Conservation (phyloP, 75 land plant genomes). For the Cupressus sempervirens region DNA sequence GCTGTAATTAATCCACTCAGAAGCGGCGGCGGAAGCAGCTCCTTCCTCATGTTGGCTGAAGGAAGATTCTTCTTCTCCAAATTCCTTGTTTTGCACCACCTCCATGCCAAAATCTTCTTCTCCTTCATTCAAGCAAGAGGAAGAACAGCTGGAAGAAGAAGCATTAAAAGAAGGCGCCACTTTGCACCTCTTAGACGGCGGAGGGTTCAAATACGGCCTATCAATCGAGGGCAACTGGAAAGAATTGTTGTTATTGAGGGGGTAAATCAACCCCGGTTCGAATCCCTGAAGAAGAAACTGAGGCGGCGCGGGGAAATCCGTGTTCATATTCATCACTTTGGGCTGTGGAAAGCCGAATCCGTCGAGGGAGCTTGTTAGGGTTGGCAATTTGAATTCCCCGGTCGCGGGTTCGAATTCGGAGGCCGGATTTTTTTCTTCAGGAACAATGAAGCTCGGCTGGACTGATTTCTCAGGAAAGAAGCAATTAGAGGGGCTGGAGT, state of each 20-base stretch:
- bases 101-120: not conserved
- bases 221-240: not conserved
- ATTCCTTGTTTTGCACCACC: not conserved
- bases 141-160: not conserved
- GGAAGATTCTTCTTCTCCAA: not conserved
- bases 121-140: not conserved
- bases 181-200: not conserved
- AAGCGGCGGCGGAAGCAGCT: not conserved
- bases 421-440: not conserved
- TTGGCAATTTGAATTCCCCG: not conserved
- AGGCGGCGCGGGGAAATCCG: not conserved
- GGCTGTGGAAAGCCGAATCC: not conserved
- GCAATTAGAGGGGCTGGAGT: not conserved
- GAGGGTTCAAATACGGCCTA: not conserved
- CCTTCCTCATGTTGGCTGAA: not conserved
- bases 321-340: not conserved
- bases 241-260: not conserved
- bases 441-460: not conserved
- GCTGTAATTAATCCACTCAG: not conserved
- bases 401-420: not conserved
- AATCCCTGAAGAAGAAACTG: not conserved
- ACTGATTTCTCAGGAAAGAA: not conserved
- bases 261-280: not conserved
- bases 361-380: not conserved
- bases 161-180: slow-evolving; percentile 1